Evolutionary conservation across 306 rosid species (phyloP), one percentile per base, ranked within the genome.

Genomic region (Rosa lucieae): DNA sequence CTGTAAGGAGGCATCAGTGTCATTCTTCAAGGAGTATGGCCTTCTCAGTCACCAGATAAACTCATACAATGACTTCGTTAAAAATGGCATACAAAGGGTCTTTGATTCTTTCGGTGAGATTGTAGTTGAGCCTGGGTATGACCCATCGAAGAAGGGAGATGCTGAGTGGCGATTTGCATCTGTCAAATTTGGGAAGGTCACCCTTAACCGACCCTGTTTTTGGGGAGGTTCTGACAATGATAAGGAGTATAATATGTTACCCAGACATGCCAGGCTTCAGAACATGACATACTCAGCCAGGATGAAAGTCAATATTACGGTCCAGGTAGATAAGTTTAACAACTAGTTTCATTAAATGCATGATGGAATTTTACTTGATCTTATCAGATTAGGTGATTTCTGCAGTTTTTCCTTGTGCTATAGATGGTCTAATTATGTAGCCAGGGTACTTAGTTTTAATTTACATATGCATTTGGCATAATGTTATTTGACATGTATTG

Each of bases 201-300:
- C 81, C 35, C 93, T 95, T 9, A 94, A 88, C 9, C 79, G 47
- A 14, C 99, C 99, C 29, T 91, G 37, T 75, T 91, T 91, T 67
- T 95, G 94, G 94, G 91, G 93, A 37, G 94, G 96, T 18, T 87
- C 85, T 11, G 91, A 79, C n/a, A 87, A 84, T 44, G 80, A 78
- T 3, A 85, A 81, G 11, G 97, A 91, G 77, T 84, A 81, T 44
- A 84, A 90, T 52, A 81, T 96, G 97, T 86, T 93, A 70, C 99
- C 99, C 0, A 85, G 97, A 70, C 98, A 93, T 77, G 99, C 99
- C 21, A 82, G 99, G 3, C 83, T 96, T 32, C 99, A 93, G 86
- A 96, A 93, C 81, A 96, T 96, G 99, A 93, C 99, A 0, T 96
- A 93, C 52, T 84, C 97, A 2, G 78, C 98, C 0, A 88, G 89